Base-by-base conservation (phyloP, 352 stramenopile genomes). In the Globisporangium camurandrum region DNA sequence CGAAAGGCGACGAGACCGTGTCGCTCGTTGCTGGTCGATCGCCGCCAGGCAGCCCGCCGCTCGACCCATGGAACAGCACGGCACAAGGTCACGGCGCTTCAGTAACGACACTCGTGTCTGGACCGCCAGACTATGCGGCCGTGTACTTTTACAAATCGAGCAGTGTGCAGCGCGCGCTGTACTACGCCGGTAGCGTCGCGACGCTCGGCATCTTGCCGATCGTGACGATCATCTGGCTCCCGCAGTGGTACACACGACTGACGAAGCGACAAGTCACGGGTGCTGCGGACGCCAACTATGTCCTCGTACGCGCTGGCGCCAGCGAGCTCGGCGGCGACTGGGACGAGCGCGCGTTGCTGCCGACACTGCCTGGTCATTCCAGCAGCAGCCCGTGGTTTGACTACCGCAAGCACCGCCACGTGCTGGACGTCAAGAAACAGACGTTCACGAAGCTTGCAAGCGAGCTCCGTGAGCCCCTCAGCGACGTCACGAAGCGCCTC, bases 321-420 rank as follows among this genome's bases (percentile, higher is more conserved):
- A 44, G 26, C 0, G 51, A 43, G 16, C 11, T 50, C 38, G 43
- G 51, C 8, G 42, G 38, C 6, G 47, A 51, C 22, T 88, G 69
- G 62, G 60, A 78, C 28, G 66, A 78, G 54, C 86, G 70, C 46
- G 41, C 30, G 11, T 54, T 88, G 17, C 27, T 20, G 4, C 4
- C 36, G 23, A 51, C 54, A 20, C 16, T 43, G 64, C 2, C 38
- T 57, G 31, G 28, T 27, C n/a, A n/a, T n/a, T n/a, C n/a, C n/a
- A 51, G 17, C 48, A 24, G 23, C 11, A 23, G 19, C 14, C 42
- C 49, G 5, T 84, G 75, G 71, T 91, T 91, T 20, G 72, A 87
- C 44, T 88, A 75, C 58, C 61, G 71, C 52, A 85, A 86, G 41
- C 74, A 67, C 50, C 76, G 79, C 23, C 74, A 91, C 47, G 70